Evolutionary conservation across 352 stramenopile genomes (phyloP).

Genomic region (Phytophthora foliorum): DNA sequence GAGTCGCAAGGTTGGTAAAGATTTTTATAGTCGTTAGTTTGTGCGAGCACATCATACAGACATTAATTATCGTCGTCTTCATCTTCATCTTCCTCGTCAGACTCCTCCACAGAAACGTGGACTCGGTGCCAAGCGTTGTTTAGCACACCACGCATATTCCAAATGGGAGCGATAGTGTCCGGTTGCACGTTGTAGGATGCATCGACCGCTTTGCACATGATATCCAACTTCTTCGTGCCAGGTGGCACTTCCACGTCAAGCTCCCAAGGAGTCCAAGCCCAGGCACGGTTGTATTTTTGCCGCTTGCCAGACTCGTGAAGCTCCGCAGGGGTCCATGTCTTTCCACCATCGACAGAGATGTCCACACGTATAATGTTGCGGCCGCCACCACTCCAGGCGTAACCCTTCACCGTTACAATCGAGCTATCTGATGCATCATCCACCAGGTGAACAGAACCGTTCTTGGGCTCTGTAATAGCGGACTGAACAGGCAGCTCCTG

Average conservation of each 20-base stretch:
- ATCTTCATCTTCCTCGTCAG: slow-evolving; percentile 50
- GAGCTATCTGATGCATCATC: slow-evolving; percentile 73
- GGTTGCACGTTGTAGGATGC: slow-evolving; percentile 97
- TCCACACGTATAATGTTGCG: slow-evolving; percentile 97
- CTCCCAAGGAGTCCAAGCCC: slow-evolving; percentile 98
- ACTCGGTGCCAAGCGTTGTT: slow-evolving; percentile 98
- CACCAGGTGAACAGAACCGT: slow-evolving; percentile 51
- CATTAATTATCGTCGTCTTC: slow-evolving; percentile 7
- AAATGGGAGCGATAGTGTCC: slow-evolving; percentile 95
- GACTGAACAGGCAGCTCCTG: slow-evolving; percentile 94
- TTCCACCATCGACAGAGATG: slow-evolving; percentile 94
- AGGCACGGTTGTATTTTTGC: slow-evolving; percentile 92
- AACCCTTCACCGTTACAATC: slow-evolving; percentile 93
- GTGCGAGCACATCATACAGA: neutral
- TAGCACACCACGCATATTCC: slow-evolving; percentile 98
- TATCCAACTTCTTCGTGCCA: slow-evolving; percentile 82
- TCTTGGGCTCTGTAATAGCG: slow-evolving; percentile 90
- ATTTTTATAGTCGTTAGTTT: neutral
- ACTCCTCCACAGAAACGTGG: slow-evolving; percentile 67
- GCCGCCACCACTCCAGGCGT: slow-evolving; percentile 95
- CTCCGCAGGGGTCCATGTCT: slow-evolving; percentile 94
- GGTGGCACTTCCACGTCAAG: slow-evolving; percentile 91
- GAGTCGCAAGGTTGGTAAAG: no score
- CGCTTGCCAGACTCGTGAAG: slow-evolving; percentile 84
- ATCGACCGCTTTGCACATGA: slow-evolving; percentile 96